phyloP scores from a whole-genome alignment of 164 flowering plant species.

The Tetracentron sinense region DNA sequence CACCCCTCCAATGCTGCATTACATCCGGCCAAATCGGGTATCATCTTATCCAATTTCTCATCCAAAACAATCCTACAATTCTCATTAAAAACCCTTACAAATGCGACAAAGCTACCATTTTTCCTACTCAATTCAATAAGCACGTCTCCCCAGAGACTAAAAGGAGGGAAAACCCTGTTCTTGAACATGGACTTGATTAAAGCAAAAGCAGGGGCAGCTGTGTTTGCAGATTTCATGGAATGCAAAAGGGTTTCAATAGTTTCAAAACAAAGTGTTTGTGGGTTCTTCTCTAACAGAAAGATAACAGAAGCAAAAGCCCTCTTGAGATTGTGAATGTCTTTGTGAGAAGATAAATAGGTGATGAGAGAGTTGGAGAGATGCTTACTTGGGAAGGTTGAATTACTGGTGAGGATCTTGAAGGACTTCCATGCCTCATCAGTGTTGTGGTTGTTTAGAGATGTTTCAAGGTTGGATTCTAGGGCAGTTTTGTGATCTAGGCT shows the following conservation, averaged over 20 bases:
- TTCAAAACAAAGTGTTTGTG: constrained; percentile 39
- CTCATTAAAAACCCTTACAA: constrained; percentile 63
- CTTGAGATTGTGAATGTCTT: constrained; percentile 64
- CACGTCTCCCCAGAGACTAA: constrained; percentile 60
- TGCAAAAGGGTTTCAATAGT: constrained; percentile 42
- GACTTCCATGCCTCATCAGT: constrained; percentile 95
- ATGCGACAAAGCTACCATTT: constrained; percentile 49
- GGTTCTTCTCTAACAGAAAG: constrained; percentile 64
- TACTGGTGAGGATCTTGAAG: constrained; percentile 62
- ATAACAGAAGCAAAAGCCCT: constrained; percentile 80
- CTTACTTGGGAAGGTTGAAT: constrained; percentile 52
- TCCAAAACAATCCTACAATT: constrained; percentile 68
- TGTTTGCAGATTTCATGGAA: constrained; percentile 47
- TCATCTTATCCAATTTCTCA: constrained; percentile 74
- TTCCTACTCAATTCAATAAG: constrained; percentile 65
- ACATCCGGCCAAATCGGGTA: constrained; percentile 64
- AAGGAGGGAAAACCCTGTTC: constrained; percentile 70
- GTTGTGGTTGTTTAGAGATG: constrained; percentile 40
- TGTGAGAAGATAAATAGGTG: constrained; percentile 53
- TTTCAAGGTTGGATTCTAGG: constrained; percentile 47
- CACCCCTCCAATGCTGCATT: constrained; percentile 90
- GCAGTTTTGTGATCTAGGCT: constrained; percentile 34
- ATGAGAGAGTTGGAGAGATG: constrained; percentile 66
- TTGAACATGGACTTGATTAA: constrained; percentile 68
- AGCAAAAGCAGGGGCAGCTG: constrained; percentile 77